Evolutionary conservation across 176 grass and related monocot species (phyloP).

Genomic region (Rhynchospora breviuscula): DNA sequence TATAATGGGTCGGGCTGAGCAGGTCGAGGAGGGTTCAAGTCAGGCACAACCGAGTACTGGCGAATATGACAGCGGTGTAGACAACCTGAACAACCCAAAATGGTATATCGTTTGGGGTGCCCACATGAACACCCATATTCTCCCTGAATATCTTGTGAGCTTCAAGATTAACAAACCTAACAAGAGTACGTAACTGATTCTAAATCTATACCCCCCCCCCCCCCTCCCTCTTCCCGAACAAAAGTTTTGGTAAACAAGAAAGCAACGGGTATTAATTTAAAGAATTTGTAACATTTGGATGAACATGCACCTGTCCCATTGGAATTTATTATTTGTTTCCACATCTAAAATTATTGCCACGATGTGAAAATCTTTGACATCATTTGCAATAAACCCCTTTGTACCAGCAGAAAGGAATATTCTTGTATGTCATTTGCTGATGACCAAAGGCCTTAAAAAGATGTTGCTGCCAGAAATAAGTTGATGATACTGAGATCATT

Average conservation of each 20-base stretch:
- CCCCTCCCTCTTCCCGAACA: no score
- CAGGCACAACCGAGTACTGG: conserved; percentile 54
- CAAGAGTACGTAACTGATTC: not conserved
- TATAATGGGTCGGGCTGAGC: conserved; percentile 58
- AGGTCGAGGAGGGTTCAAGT: conserved; percentile 35
- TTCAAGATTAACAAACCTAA: conserved; percentile 48
- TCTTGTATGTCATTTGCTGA: no score
- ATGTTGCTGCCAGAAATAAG: not conserved
- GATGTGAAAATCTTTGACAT: not conserved
- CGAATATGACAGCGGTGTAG: conserved; percentile 60
- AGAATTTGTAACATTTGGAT: not conserved
- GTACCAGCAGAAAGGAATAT: not conserved
- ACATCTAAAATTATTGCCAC: not conserved
- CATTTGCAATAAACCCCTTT: not conserved
- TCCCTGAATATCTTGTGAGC: conserved; percentile 74
- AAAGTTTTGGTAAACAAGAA: not conserved
- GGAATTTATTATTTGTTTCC: not conserved
- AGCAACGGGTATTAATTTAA: not conserved
- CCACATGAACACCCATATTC: conserved; percentile 70
- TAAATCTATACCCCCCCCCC: not conserved
- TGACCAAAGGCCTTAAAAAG: not conserved
- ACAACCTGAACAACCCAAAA: conserved; percentile 42
- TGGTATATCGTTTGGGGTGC: conserved; percentile 82
- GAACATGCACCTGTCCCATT: not conserved
- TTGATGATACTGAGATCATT: not conserved